Percentiles rank a stretch among this genome's conserved stretches.
Conservation (phyloP, 1,284 basidiomycete species). For the Ganoderma boninense region DNA sequence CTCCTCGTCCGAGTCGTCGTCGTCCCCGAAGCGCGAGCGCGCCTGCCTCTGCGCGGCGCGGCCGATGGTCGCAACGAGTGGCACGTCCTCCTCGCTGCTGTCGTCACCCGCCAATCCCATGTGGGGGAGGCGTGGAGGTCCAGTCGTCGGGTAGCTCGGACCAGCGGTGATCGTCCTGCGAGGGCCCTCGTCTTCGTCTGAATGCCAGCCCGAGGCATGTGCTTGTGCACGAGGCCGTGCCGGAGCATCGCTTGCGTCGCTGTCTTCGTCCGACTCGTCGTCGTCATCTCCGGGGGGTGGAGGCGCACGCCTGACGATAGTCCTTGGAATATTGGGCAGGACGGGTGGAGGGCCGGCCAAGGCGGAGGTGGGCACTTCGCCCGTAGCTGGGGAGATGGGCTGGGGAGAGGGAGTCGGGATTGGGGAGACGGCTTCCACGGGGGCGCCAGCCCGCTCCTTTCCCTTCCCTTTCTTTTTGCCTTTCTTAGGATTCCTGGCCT, state of each 20-base stretch:
- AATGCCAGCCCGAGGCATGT: slow-evolving; percentile 37
- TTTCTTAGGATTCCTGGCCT: slow-evolving; percentile 47
- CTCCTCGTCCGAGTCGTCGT: slow-evolving; percentile 75
- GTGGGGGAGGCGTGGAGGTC: slow-evolving; percentile 29
- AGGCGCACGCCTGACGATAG: slow-evolving; percentile 46
- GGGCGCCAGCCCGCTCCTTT: slow-evolving; percentile 46
- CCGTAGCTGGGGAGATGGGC: slow-evolving; percentile 14
- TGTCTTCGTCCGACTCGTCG: slow-evolving; percentile 57
- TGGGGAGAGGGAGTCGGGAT: slow-evolving; percentile 10
- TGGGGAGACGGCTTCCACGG: slow-evolving; percentile 1
- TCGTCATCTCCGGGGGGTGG: slow-evolving; percentile 56
- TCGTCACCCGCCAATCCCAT: slow-evolving; percentile 42
- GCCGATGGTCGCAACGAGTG: slow-evolving; percentile 69
- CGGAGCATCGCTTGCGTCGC: slow-evolving; percentile 56
- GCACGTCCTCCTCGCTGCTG: slow-evolving; percentile 80
- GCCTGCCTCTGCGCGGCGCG: slow-evolving; percentile 55
- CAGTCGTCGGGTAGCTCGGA: slow-evolving; percentile 48
- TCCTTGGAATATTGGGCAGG: slow-evolving; percentile 62
- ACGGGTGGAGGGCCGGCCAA: slow-evolving; percentile 52
- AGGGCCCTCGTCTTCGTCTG: slow-evolving; percentile 46
- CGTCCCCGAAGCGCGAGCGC: slow-evolving; percentile 38
- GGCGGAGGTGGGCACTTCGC: slow-evolving; percentile 7
- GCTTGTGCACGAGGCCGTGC: slow-evolving; percentile 37
- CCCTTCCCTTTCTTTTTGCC: slow-evolving; percentile 50
- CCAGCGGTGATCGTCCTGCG: slow-evolving; percentile 60